phyloP scores from a whole-genome alignment of 1,284 basidiomycete genomes.

The Cryptococcus depauperatus region DNA sequence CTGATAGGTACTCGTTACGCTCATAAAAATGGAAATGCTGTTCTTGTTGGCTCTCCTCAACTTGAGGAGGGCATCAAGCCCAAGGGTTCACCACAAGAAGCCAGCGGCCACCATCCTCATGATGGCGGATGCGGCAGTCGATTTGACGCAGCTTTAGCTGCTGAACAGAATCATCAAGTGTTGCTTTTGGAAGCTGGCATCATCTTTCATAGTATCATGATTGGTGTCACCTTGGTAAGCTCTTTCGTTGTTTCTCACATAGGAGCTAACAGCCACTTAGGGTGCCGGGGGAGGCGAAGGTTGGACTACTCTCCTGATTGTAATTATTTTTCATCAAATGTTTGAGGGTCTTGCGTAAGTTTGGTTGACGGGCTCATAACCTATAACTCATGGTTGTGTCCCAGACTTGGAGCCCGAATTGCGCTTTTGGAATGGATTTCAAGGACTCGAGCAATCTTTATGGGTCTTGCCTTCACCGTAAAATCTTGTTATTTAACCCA shows the following conservation, averaged over 20 bases:
- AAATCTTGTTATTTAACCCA: not conserved
- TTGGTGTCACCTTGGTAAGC: constrained; percentile 34
- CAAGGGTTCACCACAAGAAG: not conserved
- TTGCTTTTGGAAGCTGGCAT: constrained; percentile 46
- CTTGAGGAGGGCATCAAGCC: not conserved
- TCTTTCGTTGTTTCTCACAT: not conserved
- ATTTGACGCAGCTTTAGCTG: constrained; percentile 17
- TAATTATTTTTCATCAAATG: constrained; percentile 35
- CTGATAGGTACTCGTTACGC: constrained; percentile 35
- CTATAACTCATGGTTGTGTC: too few relatives aligned
- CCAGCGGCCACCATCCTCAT: constrained; percentile 2
- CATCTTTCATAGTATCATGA: constrained; percentile 40
- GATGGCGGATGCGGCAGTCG: constrained; percentile 19
- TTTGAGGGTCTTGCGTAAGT: constrained; percentile 23
- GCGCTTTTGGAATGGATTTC: constrained; percentile 20
- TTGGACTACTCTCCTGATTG: constrained; percentile 19
- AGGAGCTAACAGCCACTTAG: constrained; percentile 4
- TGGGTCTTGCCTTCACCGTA: constrained; percentile 23
- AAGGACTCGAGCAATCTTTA: constrained; percentile 10
- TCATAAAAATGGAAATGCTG: constrained; percentile 9
- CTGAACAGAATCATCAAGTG: constrained; percentile 37
- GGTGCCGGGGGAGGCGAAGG: constrained; percentile 18
- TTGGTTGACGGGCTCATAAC: not conserved
- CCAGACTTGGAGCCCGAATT: constrained; percentile 26
- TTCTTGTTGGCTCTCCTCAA: too few relatives aligned